Percentiles rank a stretch among this genome's conserved stretches.
Conservation (phyloP, 75 land plant species). For the Sequoiadendron giganteum region DNA sequence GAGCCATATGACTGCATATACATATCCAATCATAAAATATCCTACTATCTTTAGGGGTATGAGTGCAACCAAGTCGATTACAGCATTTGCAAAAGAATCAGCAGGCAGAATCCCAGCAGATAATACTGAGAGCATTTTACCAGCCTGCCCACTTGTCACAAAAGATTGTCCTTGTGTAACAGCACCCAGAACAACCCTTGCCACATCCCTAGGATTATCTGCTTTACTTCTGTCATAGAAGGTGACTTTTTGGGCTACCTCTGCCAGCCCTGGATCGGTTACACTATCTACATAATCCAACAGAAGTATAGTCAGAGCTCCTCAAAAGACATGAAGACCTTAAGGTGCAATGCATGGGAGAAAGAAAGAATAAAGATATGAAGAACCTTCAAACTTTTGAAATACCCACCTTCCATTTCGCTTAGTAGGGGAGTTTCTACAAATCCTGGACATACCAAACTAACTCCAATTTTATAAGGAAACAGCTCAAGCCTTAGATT, state of each 20-base stretch:
- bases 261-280: neutral
- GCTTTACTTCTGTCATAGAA: conserved; percentile 13
- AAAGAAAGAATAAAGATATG: neutral
- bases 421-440: conserved; percentile 32
- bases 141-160: neutral
- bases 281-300: neutral
- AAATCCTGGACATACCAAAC: conserved; percentile 33
- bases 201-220: neutral
- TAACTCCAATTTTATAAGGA: conserved; percentile 28
- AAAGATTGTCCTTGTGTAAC: neutral
- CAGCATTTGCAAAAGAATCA: neutral
- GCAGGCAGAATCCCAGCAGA: neutral
- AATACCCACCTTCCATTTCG: conserved; percentile 13
- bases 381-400: neutral
- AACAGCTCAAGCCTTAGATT: conserved; percentile 25
- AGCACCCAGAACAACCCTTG: neutral
- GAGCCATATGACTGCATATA: neutral
- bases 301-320: neutral
- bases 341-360: neutral
- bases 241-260: neutral
- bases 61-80: neutral
- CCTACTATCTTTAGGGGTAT: neutral
- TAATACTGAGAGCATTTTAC: neutral
- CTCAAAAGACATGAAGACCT: neutral
- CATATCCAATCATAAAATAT: neutral